Conservation (phyloP, 2,329 filamentous ascomycete genomes). For the Xylariaceae sp. region DNA sequence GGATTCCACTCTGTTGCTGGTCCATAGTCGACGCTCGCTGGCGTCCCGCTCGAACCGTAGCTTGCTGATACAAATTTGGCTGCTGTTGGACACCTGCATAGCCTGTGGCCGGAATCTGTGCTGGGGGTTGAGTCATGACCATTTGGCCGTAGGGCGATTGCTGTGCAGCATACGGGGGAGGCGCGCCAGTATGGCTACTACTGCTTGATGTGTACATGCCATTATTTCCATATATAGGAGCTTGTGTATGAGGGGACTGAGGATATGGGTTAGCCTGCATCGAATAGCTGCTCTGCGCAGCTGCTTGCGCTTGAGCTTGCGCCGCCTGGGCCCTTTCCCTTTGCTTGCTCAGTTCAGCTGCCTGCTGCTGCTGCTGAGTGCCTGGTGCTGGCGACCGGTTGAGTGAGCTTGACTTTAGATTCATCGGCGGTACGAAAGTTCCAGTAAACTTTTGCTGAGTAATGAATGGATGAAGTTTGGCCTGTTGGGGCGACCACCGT, state of each 20-base stretch:
- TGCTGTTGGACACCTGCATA: slow-evolving; percentile 52
- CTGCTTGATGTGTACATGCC: slow-evolving; percentile 66
- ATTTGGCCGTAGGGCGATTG: slow-evolving; percentile 67
- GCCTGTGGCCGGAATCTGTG: slow-evolving; percentile 60
- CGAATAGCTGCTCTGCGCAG: slow-evolving; percentile 60
- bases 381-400: slow-evolving; percentile 87
- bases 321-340: slow-evolving; percentile 74
- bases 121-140: slow-evolving; percentile 61
- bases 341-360: slow-evolving; percentile 89
- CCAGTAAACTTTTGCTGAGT: slow-evolving; percentile 97
- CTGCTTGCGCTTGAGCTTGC: slow-evolving; percentile 73
- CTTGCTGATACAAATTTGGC: slow-evolving; percentile 64
- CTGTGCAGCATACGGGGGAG: slow-evolving; percentile 75
- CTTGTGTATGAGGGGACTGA: slow-evolving; percentile 42
- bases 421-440: slow-evolving; percentile 95
- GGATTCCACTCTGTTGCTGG: slow-evolving; percentile 87
- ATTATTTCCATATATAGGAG: slow-evolving; percentile 75
- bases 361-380: slow-evolving; percentile 92
- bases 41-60: slow-evolving; percentile 68
- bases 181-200: slow-evolving; percentile 51
- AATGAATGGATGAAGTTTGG: slow-evolving; percentile 95
- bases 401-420: slow-evolving; percentile 78
- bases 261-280: slow-evolving; percentile 44
- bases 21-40: slow-evolving; percentile 96
- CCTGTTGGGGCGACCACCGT: slow-evolving; percentile 95